Base-by-base conservation (phyloP, 1,139 yeast genomes). In the Pneumocystis sp. region DNA sequence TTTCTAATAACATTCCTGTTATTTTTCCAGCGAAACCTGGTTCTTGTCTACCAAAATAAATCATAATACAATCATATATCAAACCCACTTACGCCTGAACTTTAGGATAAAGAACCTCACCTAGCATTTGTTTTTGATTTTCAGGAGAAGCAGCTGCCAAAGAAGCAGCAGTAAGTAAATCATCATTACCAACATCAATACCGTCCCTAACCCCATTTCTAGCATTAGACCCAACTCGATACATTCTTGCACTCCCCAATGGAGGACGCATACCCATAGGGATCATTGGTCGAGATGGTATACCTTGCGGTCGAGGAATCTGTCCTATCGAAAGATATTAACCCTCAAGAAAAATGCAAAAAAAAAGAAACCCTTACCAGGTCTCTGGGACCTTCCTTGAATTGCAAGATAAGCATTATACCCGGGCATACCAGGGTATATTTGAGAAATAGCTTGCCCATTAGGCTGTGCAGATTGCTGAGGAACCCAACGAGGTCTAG, bases 1-100 rank as follows among this genome's bases (percentile, higher is more conserved):
- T 86, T 77, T 91, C 97, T 76, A 93, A 85, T 82, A 93, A 85
- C 98, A 93, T 93, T 81, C 97, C 98, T 72, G 99, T 93, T 77
- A 93, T 90, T 83, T 91, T 93, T 80, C 97, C 96, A 72, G 97
- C 97, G 76, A 96, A 91, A 79, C 89, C 96, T 69, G 89, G 89
- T 76, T 95, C 95, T 42, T 39, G 44, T 25, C 61, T 59, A 59
- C 1, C 8, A 31, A 59, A 21, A 31, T 50, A 50, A 50, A 50
- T 17, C 44, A 59, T 8, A 37, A 31, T 19, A 31, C 25, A 39
- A 2, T 31, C 17, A 59, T 25, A 57, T 12, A 39, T 39, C n/a
- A 21, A 59, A 25, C 21, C 7, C 31, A 42, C 61, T 75, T 93
- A 88, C 72, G 91, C 85, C 72, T 87, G 86, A 75, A 95, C 87